These are phyloP conservation scores for Graphilbum sp. DNA, from an alignment of 2,329 filamentous ascomycete species.

Conservation along the genomic window DNA sequence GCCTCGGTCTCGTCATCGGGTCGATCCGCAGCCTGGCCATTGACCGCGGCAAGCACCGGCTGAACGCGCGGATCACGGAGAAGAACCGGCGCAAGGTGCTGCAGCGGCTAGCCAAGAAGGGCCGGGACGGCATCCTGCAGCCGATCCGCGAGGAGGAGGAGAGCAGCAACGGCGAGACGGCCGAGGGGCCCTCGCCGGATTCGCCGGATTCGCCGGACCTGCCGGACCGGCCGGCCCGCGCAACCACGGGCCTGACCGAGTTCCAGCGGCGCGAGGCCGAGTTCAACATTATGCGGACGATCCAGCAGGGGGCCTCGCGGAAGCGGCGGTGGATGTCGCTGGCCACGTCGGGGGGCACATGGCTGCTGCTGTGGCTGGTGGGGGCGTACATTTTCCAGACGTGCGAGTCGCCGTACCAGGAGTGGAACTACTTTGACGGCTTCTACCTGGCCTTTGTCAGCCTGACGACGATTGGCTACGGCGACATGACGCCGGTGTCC, in stretches of 20 bases:
- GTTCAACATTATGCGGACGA: constrained; percentile 66
- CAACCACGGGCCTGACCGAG: constrained; percentile 21
- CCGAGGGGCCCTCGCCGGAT: not conserved
- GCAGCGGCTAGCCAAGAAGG: constrained; percentile 25
- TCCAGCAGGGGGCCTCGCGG: constrained; percentile 48
- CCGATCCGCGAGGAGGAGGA: constrained; percentile 21
- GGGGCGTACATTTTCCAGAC: constrained; percentile 59
- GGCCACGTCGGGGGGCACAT: constrained; percentile 47
- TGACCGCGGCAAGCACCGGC: constrained; percentile 35
- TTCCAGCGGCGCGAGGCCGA: constrained; percentile 49
- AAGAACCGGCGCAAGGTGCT: constrained; percentile 36
- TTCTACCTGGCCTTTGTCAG: constrained; percentile 79
- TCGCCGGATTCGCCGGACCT: not conserved
- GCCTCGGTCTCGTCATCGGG: constrained; percentile 29
- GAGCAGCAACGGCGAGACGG: not conserved
- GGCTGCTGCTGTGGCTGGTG: constrained; percentile 61
- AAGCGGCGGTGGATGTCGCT: constrained; percentile 64
- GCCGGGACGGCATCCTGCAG: constrained; percentile 29
- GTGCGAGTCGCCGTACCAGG: constrained; percentile 34
- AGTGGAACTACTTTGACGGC: constrained; percentile 61
- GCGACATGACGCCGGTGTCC: constrained; percentile 60
- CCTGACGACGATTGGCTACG: constrained; percentile 76
- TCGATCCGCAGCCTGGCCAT: constrained; percentile 37
- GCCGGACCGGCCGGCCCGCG: not conserved
- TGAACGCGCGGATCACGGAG: constrained; percentile 42